Evolutionary conservation across 257 asterid genomes (phyloP).

Genomic region (Gentiana straminea): DNA sequence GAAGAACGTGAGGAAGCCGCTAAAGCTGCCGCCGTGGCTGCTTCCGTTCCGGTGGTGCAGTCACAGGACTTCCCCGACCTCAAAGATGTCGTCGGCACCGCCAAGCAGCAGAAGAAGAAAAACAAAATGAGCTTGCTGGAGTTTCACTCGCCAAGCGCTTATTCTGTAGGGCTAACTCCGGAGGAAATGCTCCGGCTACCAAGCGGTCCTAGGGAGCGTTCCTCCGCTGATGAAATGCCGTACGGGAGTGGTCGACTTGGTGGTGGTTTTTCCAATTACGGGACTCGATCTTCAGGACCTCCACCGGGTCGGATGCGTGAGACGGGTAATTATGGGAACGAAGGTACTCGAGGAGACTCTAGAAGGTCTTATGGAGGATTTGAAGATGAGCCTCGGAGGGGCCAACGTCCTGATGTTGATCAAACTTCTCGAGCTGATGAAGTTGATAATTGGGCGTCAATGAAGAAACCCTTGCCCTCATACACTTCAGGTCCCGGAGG

Average conservation of each 20-base stretch:
- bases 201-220: conserved; percentile 82
- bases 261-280: conserved; percentile 79
- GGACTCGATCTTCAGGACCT: conserved; percentile 25
- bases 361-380: conserved; percentile 59
- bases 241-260: conserved; percentile 51
- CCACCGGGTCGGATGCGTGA: conserved; percentile 22
- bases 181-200: conserved; percentile 81
- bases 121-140: conserved; percentile 71
- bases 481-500: conserved; percentile 11
- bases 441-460: conserved; percentile 74
- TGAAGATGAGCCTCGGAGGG: conserved; percentile 50
- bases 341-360: conserved; percentile 31
- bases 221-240: conserved; percentile 57
- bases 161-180: conserved; percentile 19
- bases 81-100: conserved; percentile 42
- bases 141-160: conserved; percentile 29
- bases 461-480: conserved; percentile 50
- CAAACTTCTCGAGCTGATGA: conserved; percentile 82
- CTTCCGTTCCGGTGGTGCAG: conserved; percentile 4
- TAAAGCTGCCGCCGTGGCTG: conserved; percentile 39
- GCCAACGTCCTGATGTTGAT: conserved; percentile 49
- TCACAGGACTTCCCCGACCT: conserved; percentile 51
- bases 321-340: conserved; percentile 13
- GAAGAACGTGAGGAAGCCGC: conserved; percentile 66
- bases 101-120: conserved; percentile 76